Base-by-base conservation (phyloP, 176 grass and related monocot species). In the Zoysia japonica region DNA sequence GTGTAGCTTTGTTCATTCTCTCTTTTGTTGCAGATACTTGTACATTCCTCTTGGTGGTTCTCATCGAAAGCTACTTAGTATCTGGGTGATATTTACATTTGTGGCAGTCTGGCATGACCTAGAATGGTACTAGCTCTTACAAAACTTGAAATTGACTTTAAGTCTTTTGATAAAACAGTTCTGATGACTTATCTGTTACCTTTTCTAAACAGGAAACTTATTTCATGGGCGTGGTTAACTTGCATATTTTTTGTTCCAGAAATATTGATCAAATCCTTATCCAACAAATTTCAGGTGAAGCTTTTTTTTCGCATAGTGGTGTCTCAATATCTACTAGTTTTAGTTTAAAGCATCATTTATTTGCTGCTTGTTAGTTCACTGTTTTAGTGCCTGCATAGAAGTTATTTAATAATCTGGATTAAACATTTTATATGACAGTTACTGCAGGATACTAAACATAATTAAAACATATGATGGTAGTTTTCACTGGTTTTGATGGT, bases 21-120 rank as follows among this genome's bases (percentile, higher is more conserved):
- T 74, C 57, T 61, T 12, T 81, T 60, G 46, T 82, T 86, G 39
- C 78, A 94, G 96, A 55, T 94, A 98, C 72, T 76, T 93, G 51
- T 98, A 98, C 67, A 98, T 98, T 93, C 96, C 92, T 68, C 96
- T 98, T 78, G 96, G 96, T 61, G 96, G 96, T 57, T 81, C 92
- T 78, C 90, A 28, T 54, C 87, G 86, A 93, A 98, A 98, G 65
- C 20, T 98, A 84, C 76, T 98, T 41, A 98, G 91, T 87, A 89
- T 98, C 63, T 98, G 96, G 96, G 84, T 90, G 80, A 78, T 98
- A 92, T 98, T 98, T 81, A 98, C 96, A 68, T 98, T 98, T 53
- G 96, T 98, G 44, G 92, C 92, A 73, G 69, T 89, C 46, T 98
- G 96, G 96, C 96, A 98, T 89, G 96, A 98, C 85, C 74, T 98